Evolutionary conservation across 352 stramenopile genomes (phyloP).

Genomic region (Elongisporangium anandrum): DNA sequence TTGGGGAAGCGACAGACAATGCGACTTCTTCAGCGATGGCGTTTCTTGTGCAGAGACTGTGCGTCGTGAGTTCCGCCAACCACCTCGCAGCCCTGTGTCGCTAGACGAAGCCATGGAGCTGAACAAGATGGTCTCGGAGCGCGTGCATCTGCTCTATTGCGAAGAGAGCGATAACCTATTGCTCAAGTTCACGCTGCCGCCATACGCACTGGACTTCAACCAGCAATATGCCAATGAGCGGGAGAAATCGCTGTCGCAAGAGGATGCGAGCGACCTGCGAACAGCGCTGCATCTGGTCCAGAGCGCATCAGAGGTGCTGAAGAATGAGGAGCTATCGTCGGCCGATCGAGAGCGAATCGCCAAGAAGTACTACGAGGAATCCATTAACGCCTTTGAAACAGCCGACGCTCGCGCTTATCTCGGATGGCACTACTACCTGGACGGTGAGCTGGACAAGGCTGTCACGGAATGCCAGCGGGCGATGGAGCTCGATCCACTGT

Average conservation of each 20-base stretch:
- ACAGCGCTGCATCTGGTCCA: slow-evolving; percentile 55
- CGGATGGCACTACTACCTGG: slow-evolving; percentile 62
- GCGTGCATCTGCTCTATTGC: slow-evolving; percentile 55
- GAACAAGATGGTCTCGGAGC: slow-evolving; percentile 58
- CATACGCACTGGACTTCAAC: slow-evolving; percentile 27
- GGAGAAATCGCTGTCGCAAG: slow-evolving; percentile 8
- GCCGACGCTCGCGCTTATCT: slow-evolving; percentile 66
- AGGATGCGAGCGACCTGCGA: slow-evolving; percentile 27
- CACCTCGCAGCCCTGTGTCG: slow-evolving; percentile 7
- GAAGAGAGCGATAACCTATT: slow-evolving; percentile 42
- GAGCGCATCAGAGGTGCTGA: slow-evolving; percentile 38
- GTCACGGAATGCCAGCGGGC: slow-evolving; percentile 51
- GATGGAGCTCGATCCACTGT: slow-evolving; percentile 60
- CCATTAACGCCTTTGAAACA: slow-evolving; percentile 58
- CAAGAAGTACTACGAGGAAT: slow-evolving; percentile 66
- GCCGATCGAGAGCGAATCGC: slow-evolving; percentile 48
- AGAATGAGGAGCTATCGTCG: slow-evolving; percentile 34
- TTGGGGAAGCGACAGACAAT: slow-evolving; percentile 45
- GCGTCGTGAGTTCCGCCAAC: slow-evolving; percentile 39
- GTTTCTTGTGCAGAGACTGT: slow-evolving; percentile 51
- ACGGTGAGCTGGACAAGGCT: slow-evolving; percentile 48
- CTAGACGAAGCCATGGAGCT: slow-evolving; percentile 65
- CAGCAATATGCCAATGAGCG: slow-evolving; percentile 53
- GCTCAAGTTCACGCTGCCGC: slow-evolving; percentile 26
- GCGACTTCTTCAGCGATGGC: slow-evolving; percentile 59